phyloP scores from a whole-genome alignment of 768 basidiomycete genomes.

The Pisolithus albus region DNA sequence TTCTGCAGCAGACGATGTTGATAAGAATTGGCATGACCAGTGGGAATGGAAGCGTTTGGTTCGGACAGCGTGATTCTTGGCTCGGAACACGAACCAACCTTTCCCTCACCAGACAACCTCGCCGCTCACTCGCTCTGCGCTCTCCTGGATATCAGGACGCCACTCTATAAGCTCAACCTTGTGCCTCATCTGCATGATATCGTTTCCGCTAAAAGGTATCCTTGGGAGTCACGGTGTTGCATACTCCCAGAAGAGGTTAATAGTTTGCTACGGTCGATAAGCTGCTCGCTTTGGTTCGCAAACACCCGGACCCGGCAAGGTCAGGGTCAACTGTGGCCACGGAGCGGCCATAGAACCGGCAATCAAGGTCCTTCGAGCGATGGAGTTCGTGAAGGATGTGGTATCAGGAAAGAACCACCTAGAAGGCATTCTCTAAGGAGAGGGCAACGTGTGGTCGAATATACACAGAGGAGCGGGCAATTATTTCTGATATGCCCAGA shows the following conservation, averaged over 20 bases:
- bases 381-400: slow-evolving; percentile 43
- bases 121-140: slow-evolving; percentile 29
- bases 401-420: slow-evolving; percentile 16
- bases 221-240: slow-evolving; percentile 39
- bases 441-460: slow-evolving; percentile 32
- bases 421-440: slow-evolving; percentile 22
- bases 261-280: not conserved
- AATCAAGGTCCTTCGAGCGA: slow-evolving; percentile 35
- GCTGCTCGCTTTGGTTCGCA: not conserved
- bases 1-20: not conserved
- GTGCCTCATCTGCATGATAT: not conserved
- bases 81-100: slow-evolving; percentile 31
- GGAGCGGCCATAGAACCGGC: slow-evolving; percentile 40
- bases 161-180: slow-evolving; percentile 35
- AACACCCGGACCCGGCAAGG: slow-evolving; percentile 9
- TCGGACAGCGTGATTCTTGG: slow-evolving; percentile 30
- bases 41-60: not conserved
- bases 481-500: slow-evolving; percentile 47
- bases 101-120: not conserved
- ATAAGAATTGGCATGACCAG: not conserved
- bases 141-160: slow-evolving; percentile 27
- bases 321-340: slow-evolving; percentile 47
- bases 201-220: slow-evolving; percentile 5
- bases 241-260: slow-evolving; percentile 30
- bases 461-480: slow-evolving; percentile 35